These are phyloP conservation scores for Irineochytrium annulatum DNA, from an alignment of 192 early-diverging fungal species.

Conservation along the genomic window DNA sequence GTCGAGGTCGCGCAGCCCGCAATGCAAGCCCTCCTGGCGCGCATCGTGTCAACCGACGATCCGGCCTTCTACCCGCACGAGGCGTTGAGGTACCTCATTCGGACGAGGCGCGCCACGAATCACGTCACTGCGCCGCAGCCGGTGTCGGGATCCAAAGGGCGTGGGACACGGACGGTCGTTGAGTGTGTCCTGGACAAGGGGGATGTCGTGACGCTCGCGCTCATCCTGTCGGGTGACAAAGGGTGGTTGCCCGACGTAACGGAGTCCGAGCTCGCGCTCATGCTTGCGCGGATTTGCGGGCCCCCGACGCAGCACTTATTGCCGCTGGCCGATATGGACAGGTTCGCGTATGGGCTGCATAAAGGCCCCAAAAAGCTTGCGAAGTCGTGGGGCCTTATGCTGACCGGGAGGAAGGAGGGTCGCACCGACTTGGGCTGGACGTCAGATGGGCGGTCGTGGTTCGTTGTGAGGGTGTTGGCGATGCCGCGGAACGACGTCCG, in stretches of 20 bases:
- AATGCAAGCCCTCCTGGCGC: constrained; percentile 10
- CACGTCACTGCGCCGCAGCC: background rate
- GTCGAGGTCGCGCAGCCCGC: constrained; percentile 21
- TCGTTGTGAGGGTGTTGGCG: constrained; percentile 13
- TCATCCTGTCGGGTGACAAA: constrained; percentile 2
- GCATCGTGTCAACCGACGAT: background rate
- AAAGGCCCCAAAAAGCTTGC: background rate
- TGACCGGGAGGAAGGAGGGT: too few species aligned
- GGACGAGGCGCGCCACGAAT: constrained; percentile 8
- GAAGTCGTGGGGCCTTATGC: constrained; percentile 11
- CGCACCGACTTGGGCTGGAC: too few species aligned
- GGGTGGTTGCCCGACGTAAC: too few species aligned
- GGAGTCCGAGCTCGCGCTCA: too few species aligned
- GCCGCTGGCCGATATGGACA: too few species aligned
- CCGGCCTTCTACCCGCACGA: constrained; percentile 2
- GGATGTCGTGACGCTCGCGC: constrained; percentile 7
- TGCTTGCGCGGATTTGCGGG: too few species aligned
- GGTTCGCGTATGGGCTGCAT: background rate
- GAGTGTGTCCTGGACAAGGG: constrained; percentile 3
- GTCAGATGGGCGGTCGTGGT: constrained; percentile 23
- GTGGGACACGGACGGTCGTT: constrained; percentile 6
- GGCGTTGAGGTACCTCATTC: constrained; percentile 9
- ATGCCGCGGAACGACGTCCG: constrained; percentile 15
- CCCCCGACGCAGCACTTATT: too few species aligned
- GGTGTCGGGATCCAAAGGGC: background rate